Evolutionary conservation across 306 rosid species (phyloP).

Genomic region (Vigna unguiculata): DNA sequence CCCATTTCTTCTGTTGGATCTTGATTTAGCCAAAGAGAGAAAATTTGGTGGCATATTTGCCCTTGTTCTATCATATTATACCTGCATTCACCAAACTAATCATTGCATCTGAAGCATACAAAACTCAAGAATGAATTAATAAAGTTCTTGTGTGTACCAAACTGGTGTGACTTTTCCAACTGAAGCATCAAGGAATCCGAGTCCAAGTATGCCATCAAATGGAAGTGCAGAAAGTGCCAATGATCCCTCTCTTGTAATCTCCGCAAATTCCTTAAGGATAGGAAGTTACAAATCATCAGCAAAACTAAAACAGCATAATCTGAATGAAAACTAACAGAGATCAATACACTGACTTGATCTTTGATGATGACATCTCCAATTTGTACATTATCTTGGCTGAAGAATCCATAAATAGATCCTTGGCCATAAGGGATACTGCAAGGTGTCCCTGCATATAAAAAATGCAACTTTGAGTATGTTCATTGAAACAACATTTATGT

Average conservation of each 20-base stretch:
- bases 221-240: constrained; percentile 48
- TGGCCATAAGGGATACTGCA: constrained; percentile 54
- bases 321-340: constrained; percentile 3
- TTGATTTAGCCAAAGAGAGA: constrained; percentile 56
- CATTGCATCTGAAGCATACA: not conserved
- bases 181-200: constrained; percentile 55
- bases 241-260: constrained; percentile 48
- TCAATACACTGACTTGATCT: constrained; percentile 50
- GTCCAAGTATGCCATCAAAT: constrained; percentile 64
- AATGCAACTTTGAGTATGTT: constrained; percentile 32
- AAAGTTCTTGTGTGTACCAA: constrained; percentile 48
- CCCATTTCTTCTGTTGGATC: constrained; percentile 49
- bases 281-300: constrained; percentile 24
- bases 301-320: constrained; percentile 25
- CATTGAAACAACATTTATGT: not conserved
- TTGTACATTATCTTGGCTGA: constrained; percentile 57
- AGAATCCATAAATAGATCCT: constrained; percentile 55
- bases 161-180: constrained; percentile 55
- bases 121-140: constrained; percentile 19
- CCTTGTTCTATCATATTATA: constrained; percentile 57
- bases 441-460: constrained; percentile 50
- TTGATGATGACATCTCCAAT: constrained; percentile 54
- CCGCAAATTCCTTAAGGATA: constrained; percentile 53
- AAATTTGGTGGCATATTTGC: constrained; percentile 32
- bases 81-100: constrained; percentile 45